These are phyloP conservation scores for Nicotiana tomentosiformis DNA, from an alignment of 257 asterid species.

Conservation along the genomic window DNA sequence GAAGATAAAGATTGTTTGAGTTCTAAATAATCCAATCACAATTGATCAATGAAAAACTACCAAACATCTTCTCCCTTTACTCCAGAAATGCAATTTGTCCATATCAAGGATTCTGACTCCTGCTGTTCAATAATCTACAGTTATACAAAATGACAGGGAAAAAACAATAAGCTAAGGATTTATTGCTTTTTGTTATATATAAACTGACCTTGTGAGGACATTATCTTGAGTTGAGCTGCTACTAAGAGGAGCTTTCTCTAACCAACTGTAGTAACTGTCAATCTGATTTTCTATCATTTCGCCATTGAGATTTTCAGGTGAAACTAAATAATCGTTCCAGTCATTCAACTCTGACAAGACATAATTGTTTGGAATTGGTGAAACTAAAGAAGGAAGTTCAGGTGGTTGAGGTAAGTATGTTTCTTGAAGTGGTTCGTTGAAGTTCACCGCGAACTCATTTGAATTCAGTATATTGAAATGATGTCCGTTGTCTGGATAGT, in stretches of 20 bases:
- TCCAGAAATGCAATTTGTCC: background rate
- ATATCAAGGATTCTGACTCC: background rate
- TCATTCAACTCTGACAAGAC: background rate
- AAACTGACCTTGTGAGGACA: background rate
- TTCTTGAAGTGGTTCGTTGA: background rate
- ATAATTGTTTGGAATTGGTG: background rate
- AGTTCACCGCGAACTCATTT: background rate
- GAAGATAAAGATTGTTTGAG: background rate
- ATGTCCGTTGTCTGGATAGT: background rate
- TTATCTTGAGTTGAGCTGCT: background rate
- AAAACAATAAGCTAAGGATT: background rate
- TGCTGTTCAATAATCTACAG: background rate
- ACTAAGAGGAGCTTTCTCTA: background rate
- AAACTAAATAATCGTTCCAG: background rate
- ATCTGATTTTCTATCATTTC: background rate
- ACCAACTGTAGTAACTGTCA: background rate
- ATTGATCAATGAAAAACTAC: background rate
- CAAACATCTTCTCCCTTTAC: background rate
- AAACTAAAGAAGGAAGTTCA: background rate
- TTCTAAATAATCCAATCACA: background rate
- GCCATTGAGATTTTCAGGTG: background rate
- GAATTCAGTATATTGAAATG: background rate
- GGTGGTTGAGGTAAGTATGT: background rate
- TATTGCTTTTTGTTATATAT: background rate
- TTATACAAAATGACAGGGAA: background rate